Evolutionary conservation across 495 filamentous ascomycete species (phyloP).

Genomic region (Penicillium nucicola): DNA sequence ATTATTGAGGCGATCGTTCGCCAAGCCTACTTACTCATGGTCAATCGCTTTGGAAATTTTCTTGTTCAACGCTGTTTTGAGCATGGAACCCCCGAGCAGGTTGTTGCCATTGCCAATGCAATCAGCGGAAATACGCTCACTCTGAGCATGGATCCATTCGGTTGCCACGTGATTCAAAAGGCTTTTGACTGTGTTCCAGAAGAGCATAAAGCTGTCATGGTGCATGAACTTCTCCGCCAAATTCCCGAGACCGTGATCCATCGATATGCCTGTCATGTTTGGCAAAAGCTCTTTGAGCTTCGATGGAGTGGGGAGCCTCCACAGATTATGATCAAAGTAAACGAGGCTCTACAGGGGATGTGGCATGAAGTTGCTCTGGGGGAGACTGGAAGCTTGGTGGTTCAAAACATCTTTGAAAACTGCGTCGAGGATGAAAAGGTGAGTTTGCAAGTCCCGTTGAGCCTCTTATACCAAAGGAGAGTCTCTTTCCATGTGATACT

Average conservation of each 20-base stretch:
- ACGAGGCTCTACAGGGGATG: slow-evolving; percentile 92
- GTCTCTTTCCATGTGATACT: background rate
- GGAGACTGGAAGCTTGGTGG: slow-evolving; percentile 94
- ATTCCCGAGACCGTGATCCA: slow-evolving; percentile 98
- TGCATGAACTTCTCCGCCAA: slow-evolving; percentile 88
- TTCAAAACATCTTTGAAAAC: slow-evolving; percentile 99
- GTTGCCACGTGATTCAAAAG: slow-evolving; percentile 97
- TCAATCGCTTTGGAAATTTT: slow-evolving; percentile 96
- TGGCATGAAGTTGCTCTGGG: slow-evolving; percentile 98
- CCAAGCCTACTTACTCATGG: slow-evolving; percentile 93
- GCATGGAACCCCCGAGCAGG: slow-evolving; percentile 92
- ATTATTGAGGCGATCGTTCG: slow-evolving; percentile 96
- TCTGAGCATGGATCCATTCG: slow-evolving; percentile 97
- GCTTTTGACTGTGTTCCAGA: slow-evolving; percentile 96
- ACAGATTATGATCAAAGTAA: slow-evolving; percentile 98
- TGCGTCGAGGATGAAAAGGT: slow-evolving; percentile 99
- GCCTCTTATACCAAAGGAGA: background rate
- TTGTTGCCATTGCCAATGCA: slow-evolving; percentile 89
- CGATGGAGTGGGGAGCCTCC: slow-evolving; percentile 92
- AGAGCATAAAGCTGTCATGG: slow-evolving; percentile 97
- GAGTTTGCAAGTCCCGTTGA: slow-evolving; percentile 11
- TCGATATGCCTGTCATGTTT: slow-evolving; percentile 97
- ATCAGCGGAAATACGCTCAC: slow-evolving; percentile 93
- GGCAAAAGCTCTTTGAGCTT: slow-evolving; percentile 99
- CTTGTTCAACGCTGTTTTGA: slow-evolving; percentile 98